Evolutionary conservation across 306 rosid species (phyloP).

Genomic region (Corylus americana): DNA sequence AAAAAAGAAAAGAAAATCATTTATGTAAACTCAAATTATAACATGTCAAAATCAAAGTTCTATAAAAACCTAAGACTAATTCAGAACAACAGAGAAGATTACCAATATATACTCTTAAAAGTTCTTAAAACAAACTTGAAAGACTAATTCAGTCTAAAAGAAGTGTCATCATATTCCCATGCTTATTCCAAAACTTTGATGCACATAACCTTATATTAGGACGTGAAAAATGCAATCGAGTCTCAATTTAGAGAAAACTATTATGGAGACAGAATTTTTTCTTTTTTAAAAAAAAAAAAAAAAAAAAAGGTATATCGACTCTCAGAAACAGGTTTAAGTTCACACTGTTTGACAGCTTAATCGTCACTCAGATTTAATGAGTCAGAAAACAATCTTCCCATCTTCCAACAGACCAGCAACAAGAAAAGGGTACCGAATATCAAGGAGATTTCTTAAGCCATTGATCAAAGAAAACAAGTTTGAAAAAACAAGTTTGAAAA

Average conservation of each 20-base stretch:
- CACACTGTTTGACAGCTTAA: not conserved
- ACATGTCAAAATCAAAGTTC: not conserved
- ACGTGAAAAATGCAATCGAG: not conserved
- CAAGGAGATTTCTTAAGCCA: slow-evolving; percentile 3
- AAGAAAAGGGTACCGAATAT: not conserved
- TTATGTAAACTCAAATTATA: not conserved
- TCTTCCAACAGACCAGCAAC: not conserved
- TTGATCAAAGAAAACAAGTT: slow-evolving; percentile 11
- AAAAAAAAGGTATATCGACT: not conserved
- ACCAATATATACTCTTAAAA: not conserved
- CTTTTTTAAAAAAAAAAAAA: too few species aligned
- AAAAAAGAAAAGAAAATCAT: not conserved
- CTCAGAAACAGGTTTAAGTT: not conserved
- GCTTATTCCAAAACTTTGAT: not conserved
- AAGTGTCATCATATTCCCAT: not conserved
- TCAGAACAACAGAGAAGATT: not conserved
- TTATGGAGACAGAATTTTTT: not conserved
- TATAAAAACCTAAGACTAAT: not conserved
- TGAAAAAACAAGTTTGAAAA: not conserved
- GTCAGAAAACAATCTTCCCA: not conserved
- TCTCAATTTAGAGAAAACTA: not conserved
- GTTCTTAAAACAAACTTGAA: not conserved
- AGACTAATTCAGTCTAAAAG: not conserved
- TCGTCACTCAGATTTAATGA: not conserved
- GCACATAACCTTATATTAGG: not conserved